Evolutionary conservation across 2,329 filamentous ascomycete species (phyloP).

Genomic region (Thelonectria discophora): DNA sequence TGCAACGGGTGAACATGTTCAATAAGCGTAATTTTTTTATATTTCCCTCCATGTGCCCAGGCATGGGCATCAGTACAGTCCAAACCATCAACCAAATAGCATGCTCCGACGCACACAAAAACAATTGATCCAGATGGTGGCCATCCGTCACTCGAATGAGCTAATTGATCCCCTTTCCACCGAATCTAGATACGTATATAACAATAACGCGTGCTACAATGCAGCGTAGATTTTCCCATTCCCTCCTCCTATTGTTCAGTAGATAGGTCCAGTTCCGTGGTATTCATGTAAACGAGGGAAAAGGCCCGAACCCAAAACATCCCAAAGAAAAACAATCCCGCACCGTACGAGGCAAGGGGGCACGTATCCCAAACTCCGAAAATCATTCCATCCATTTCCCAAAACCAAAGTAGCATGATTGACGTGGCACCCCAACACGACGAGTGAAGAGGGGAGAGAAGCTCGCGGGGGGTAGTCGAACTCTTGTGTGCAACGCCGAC

Average conservation of each 20-base stretch:
- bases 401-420: neutral
- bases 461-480: constrained; percentile 1
- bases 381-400: neutral
- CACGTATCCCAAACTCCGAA: neutral
- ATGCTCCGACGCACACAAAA: constrained; percentile 10
- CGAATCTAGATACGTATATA: constrained; percentile 16
- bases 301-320: neutral
- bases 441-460: constrained; percentile 5
- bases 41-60: constrained; percentile 7
- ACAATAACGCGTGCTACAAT: neutral
- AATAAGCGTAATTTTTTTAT: neutral
- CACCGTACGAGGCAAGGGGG: neutral
- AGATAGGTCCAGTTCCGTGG: neutral
- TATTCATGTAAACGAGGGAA: neutral
- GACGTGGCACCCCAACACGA: neutral
- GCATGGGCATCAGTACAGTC: constrained; percentile 3
- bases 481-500: constrained; percentile 8
- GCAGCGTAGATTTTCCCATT: neutral
- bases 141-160: neutral
- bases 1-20: neutral
- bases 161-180: constrained; percentile 5
- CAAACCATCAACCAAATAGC: constrained; percentile 6
- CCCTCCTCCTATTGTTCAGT: neutral
- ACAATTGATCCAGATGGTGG: neutral
- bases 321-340: neutral